Evolutionary conservation across 495 filamentous ascomycete genomes (phyloP).

Genomic region (Trichoderma virens): DNA sequence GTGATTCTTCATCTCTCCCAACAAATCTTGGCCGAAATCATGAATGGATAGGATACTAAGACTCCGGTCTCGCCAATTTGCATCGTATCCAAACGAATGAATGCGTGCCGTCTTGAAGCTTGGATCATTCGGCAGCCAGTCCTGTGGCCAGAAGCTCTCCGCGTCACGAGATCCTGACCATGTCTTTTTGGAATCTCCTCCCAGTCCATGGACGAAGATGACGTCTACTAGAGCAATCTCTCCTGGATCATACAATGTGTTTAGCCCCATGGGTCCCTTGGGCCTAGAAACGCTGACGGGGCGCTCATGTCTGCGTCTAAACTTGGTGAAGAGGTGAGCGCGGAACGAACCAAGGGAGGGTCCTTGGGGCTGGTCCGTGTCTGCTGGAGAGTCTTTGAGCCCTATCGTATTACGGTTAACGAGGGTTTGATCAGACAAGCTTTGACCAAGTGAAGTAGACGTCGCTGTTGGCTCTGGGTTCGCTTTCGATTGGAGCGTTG

Average conservation of each 20-base stretch:
- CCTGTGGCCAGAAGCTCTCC: conserved; percentile 22
- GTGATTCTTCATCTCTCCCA: conserved; percentile 30
- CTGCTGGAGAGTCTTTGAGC: too few species aligned
- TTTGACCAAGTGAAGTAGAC: too few species aligned
- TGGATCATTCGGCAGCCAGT: conserved; percentile 24
- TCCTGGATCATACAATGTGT: conserved; percentile 24
- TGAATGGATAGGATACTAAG: conserved; percentile 32
- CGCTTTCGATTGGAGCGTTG: too few species aligned
- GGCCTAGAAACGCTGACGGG: too few species aligned
- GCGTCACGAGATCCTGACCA: conserved; percentile 17
- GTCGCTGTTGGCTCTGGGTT: too few species aligned
- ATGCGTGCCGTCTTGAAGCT: conserved; percentile 19
- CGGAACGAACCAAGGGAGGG: too few species aligned
- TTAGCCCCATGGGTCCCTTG: conserved; percentile 24
- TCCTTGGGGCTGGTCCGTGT: too few species aligned
- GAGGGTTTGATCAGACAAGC: too few species aligned
- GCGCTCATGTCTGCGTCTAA: too few species aligned
- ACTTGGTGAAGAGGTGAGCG: too few species aligned
- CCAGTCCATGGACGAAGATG: conserved; percentile 28
- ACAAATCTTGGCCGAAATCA: conserved; percentile 36
- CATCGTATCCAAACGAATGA: conserved; percentile 24
- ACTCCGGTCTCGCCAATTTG: conserved; percentile 22
- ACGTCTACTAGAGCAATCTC: conserved; percentile 26
- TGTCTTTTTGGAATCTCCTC: conserved; percentile 27
- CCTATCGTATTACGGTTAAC: too few species aligned